phyloP scores from a whole-genome alignment of 2,329 filamentous ascomycete genomes.

The Rugonectria rugulosa region DNA sequence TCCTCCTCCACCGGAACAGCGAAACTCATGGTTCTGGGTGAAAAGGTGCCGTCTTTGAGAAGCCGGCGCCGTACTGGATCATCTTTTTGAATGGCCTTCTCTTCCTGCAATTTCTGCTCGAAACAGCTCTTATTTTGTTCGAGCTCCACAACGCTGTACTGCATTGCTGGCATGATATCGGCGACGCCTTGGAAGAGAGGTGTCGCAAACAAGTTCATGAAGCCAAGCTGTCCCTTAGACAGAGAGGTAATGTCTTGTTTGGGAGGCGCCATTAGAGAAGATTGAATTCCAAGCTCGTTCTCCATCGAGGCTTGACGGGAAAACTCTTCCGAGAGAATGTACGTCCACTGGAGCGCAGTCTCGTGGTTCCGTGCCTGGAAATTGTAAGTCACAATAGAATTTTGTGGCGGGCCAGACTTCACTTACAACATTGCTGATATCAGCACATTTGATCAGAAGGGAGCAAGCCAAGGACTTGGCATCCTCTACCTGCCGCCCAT shows the following conservation, averaged over 20 bases:
- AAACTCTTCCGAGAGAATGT: conserved; percentile 94
- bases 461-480: conserved; percentile 85
- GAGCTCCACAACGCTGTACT: conserved; percentile 84
- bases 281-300: conserved; percentile 82
- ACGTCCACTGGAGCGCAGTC: conserved; percentile 87
- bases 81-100: conserved; percentile 58
- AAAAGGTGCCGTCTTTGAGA: conserved; percentile 52
- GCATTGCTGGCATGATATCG: conserved; percentile 84
- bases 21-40: conserved; percentile 55
- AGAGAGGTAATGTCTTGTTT: conserved; percentile 84
- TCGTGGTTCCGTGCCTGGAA: conserved; percentile 81
- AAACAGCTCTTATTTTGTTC: conserved; percentile 79
- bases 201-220: conserved; percentile 95
- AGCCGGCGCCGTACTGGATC: conserved; percentile 47
- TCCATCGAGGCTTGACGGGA: conserved; percentile 94
- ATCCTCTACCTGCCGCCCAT: conserved; percentile 76
- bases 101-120: conserved; percentile 70
- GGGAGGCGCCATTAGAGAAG: conserved; percentile 85
- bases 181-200: conserved; percentile 90
- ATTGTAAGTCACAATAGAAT: conserved; percentile 29
- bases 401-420: not conserved
- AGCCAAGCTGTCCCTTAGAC: conserved; percentile 87
- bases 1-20: conserved; percentile 40
- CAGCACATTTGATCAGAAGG: conserved; percentile 94
- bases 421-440: conserved; percentile 97